Evolutionary conservation across 352 stramenopile species (phyloP), one percentile per base, ranked within the genome.

Genomic region (Phytophthora cajani): DNA sequence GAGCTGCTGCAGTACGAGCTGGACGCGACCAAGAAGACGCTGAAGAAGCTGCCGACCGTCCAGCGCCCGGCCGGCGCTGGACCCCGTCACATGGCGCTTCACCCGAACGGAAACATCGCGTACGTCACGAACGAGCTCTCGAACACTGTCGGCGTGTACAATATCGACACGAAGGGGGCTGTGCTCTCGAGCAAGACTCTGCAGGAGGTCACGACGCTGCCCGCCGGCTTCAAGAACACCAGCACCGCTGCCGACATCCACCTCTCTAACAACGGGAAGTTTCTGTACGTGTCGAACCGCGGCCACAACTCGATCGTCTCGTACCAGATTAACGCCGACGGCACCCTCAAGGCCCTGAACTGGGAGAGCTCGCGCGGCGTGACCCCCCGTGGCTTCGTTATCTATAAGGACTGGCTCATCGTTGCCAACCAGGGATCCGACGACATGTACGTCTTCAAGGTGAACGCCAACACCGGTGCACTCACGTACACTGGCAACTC

Each of bases 271-370:
- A 75, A 75, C 69, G 80, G 76, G 42, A 74, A 78, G 27, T 91
- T 86, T 53, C 50, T 91, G 42, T 91, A 87, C 75, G 67, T 75
- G 55, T 89, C 83, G 25, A 91, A 89, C 73, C 83, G 83, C 46
- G 78, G 75, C 12, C 83, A 91, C 76, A 67, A 91, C 75, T 85
- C 76, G 44, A 85, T 91, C 44, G 78, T 77, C 9, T 80, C 78
- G 7, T 91, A 86, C 70, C 57, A 68, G 52, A 69, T 89, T 49
- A 74, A 71, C 21, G 30, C 66, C 12, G 57, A 73, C 17, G 79
- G 72, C 27, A 77, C 75, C 25, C 65, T 89, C 27, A 75, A 68
- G 58, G 19, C 62, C 19, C 53, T 85, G 3, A 74, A 65, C 47
- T 74, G 72, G 62, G 79, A 84, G 57, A 66, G 73, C 19, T 78